A percentile compares a stretch with the other conserved stretches of the same genome.
phyloP scores from a whole-genome alignment of 129 eudicot genomes.

The Artemisia tridentata region DNA sequence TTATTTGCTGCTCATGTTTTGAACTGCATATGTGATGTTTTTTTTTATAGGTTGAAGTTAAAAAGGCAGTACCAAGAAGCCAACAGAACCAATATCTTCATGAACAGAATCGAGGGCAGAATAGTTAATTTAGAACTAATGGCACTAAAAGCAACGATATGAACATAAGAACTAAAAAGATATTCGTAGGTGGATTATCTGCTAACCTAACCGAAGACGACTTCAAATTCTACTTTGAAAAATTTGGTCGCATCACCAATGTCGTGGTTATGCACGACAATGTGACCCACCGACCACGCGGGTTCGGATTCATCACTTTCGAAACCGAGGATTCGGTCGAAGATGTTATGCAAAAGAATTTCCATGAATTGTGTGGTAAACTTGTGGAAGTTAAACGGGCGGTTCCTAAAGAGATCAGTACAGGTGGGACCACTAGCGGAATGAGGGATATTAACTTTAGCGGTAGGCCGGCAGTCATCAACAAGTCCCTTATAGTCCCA shows the following conservation, averaged over 20 bases:
- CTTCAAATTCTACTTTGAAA: constrained; percentile 73
- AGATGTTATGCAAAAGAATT: constrained; percentile 59
- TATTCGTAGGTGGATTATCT: constrained; percentile 89
- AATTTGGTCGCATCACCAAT: constrained; percentile 80
- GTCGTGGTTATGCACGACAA: constrained; percentile 95
- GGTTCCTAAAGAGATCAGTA: constrained; percentile 64
- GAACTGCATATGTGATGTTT: too few species aligned
- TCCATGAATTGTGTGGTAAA: constrained; percentile 73
- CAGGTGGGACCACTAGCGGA: constrained; percentile 19
- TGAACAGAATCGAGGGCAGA: constrained; percentile 49
- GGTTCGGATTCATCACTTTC: constrained; percentile 85
- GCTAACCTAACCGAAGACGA: constrained; percentile 76
- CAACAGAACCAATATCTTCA: constrained; percentile 58
- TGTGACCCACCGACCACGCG: constrained; percentile 79
- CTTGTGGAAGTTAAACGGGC: constrained; percentile 87
- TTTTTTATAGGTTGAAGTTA: constrained; percentile 76
- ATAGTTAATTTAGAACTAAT: constrained; percentile 44
- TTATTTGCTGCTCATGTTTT: too few species aligned
- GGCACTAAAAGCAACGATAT: constrained; percentile 29
- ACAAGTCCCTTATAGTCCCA: constrained; percentile 41
- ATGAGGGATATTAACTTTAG: constrained; percentile 26
- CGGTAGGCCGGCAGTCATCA: constrained; percentile 20
- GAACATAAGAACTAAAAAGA: constrained; percentile 75
- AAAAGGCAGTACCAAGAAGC: constrained; percentile 77
- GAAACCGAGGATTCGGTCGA: constrained; percentile 85